Evolutionary conservation across 2,329 filamentous ascomycete species (phyloP), one percentile per base, ranked within the genome.

Genomic region (Aspergillus sp.): DNA sequence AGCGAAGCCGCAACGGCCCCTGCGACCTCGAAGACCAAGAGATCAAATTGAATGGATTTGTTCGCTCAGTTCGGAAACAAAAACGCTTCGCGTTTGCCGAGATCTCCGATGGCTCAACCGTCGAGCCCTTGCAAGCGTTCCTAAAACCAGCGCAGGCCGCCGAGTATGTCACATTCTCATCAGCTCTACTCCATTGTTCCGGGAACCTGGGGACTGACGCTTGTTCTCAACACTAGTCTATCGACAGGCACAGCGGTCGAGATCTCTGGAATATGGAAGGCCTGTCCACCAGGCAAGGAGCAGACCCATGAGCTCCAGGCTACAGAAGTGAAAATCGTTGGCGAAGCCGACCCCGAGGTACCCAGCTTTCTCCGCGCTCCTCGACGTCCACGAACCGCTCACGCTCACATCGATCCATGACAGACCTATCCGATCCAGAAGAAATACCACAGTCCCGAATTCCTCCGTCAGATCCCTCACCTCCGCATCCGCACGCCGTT

Each of bases 401-500:
- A 47, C 16, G n/a, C 25, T 29, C 25, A 29, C 7, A 38, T 36
- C 4, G 1, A 25, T 45, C 17, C 6, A 20, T 17, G 16, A 14
- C 65, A 97, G 89, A 89, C 87, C 57, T 96, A 90, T 68, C 94
- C 94, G 3, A 84, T 99, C 20, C 94, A 99, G 74, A 96, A 96
- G 74, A 97, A 97, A 74, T 96, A 94, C 63, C 92, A 97, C 63
- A 90, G 87, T 4, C 79, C 88, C 47, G 93, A 97, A 68, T 97
- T 88, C 70, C 83, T 99, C 56, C 88, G 94, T 53, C 88, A 88
- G 11, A 81, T 96, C 48, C 91, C 93, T 46, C 94, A 99, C 74
- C 80, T 99, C 54, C 88, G 94, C 53, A 76, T 88, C 58, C 88
- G 93, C 63, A 86, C 90, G 16, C 89, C 90, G 0, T 82, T 90